Conservation (phyloP, 2,329 filamentous ascomycete species). For the Hymenoscyphus scutula region DNA sequence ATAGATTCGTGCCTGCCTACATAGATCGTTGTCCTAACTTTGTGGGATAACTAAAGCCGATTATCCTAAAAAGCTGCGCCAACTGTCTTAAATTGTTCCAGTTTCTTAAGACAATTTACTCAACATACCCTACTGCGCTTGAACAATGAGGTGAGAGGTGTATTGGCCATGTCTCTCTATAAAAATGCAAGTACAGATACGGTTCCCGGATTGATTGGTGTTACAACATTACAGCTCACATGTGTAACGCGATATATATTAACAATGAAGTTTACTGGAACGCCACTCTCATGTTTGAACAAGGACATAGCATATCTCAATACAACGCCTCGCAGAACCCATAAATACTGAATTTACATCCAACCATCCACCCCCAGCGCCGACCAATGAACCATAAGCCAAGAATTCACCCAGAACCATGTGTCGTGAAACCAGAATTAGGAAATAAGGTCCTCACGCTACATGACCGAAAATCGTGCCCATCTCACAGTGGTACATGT, state of each 20-base stretch:
- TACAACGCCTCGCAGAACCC: not conserved
- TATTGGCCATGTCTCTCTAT: no score
- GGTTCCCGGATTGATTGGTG: not conserved
- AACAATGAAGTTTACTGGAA: not conserved
- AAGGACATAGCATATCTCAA: not conserved
- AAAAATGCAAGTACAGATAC: not conserved
- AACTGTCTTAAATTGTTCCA: no score
- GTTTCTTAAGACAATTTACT: no score
- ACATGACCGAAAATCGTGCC: not conserved
- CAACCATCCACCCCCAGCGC: not conserved
- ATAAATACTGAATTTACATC: not conserved
- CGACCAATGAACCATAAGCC: not conserved
- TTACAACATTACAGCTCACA: not conserved
- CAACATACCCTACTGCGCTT: no score
- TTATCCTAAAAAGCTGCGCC: no score
- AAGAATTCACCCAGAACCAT: not conserved
- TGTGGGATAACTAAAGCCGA: no score
- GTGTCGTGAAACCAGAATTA: not conserved
- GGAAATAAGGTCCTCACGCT: not conserved
- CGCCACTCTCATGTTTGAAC: not conserved
- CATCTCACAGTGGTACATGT: not conserved
- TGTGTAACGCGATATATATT: not conserved
- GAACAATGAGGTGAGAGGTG: no score
- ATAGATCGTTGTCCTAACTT: no score
- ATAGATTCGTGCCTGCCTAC: no score